Percentiles rank a stretch among this genome's conserved stretches.
Conservation (phyloP, 768 basidiomycete species). For the Psilocybe azurescens region DNA sequence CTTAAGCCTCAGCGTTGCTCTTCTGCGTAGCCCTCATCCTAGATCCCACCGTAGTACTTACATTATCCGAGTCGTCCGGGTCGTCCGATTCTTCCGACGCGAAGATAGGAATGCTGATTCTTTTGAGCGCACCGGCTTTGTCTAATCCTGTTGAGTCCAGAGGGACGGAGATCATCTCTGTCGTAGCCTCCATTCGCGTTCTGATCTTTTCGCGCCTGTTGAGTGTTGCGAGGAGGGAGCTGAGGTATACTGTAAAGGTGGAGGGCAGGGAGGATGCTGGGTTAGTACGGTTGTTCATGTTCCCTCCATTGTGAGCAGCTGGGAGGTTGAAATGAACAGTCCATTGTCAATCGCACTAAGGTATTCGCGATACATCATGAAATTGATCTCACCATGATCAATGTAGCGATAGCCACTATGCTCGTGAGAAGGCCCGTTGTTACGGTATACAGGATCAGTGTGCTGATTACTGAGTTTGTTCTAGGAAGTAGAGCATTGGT, state of each 20-base stretch:
- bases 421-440: conserved; percentile 2
- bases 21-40: no score
- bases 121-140: no score
- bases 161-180: neutral
- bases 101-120: no score
- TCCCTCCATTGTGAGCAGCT: conserved; percentile 2
- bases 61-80: no score
- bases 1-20: no score
- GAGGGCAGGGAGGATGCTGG: no score
- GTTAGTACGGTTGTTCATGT: neutral
- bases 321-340: neutral
- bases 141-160: neutral
- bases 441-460: conserved; percentile 6
- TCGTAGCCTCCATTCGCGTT: conserved; percentile 1
- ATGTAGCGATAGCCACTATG: neutral
- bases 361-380: no score
- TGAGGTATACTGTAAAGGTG: neutral
- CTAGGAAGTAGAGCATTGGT: neutral
- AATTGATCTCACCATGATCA: neutral
- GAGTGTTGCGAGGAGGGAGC: conserved; percentile 10
- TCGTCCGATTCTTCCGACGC: no score
- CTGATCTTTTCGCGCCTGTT: conserved; percentile 7
- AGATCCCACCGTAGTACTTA: no score
- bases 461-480: conserved; percentile 8
- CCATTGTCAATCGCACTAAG: no score